phyloP scores from a whole-genome alignment of 768 basidiomycete species.

The Hericium alpestre region DNA sequence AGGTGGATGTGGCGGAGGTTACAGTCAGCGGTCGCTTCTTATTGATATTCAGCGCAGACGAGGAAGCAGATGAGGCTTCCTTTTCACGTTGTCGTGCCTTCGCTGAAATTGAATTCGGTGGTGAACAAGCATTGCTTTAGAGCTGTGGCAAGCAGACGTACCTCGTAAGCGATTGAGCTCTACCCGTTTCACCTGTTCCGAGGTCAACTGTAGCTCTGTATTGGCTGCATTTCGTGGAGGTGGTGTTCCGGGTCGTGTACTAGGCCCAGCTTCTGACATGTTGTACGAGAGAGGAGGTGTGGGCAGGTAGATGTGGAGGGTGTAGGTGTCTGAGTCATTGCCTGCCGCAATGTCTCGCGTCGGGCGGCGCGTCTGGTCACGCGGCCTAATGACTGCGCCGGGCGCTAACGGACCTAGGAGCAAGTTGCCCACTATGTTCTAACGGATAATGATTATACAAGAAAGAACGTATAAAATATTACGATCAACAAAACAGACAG shows the following conservation, averaged over 20 bases:
- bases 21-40: slow-evolving; percentile 63
- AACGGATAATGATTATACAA: neutral
- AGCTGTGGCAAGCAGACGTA: slow-evolving; percentile 15
- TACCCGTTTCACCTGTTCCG: slow-evolving; percentile 60
- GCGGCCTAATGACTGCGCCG: neutral
- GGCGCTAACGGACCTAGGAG: neutral
- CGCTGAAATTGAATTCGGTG: slow-evolving; percentile 29
- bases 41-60: slow-evolving; percentile 48
- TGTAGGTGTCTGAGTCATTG: neutral
- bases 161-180: slow-evolving; percentile 77
- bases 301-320: neutral
- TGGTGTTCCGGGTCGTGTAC: slow-evolving; percentile 28
- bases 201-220: slow-evolving; percentile 29
- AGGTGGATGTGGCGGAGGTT: slow-evolving; percentile 45
- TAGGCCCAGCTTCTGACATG: slow-evolving; percentile 13
- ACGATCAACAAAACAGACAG: no score
- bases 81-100: slow-evolving; percentile 65
- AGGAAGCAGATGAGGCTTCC: slow-evolving; percentile 42
- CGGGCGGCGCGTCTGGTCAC: neutral
- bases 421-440: neutral
- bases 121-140: neutral
- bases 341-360: slow-evolving; percentile 1
- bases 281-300: neutral
- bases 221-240: slow-evolving; percentile 20
- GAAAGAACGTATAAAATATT: neutral